A percentile compares a stretch with the other conserved stretches of the same genome.
phyloP scores from a whole-genome alignment of 139 green algal genomes.

The Marvania coccoides region DNA sequence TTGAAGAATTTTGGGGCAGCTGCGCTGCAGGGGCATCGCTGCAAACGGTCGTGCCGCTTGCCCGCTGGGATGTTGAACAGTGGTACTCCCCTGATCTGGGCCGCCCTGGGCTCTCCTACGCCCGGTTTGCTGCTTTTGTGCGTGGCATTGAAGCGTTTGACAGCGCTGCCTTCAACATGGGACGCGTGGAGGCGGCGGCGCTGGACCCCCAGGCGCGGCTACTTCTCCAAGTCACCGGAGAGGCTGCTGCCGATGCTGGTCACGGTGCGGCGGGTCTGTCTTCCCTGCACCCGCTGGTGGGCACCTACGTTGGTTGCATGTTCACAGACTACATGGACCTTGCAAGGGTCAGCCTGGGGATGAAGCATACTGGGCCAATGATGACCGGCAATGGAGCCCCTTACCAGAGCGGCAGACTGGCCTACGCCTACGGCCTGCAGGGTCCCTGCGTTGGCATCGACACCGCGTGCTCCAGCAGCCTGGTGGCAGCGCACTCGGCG shows the following conservation, averaged over 20 bases:
- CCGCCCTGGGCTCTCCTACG: not conserved
- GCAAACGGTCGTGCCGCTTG: conserved; percentile 38
- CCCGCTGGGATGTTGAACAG: conserved; percentile 56
- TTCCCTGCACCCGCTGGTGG: not conserved
- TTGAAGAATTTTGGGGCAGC: conserved; percentile 8
- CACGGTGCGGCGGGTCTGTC: not conserved
- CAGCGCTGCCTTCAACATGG: conserved; percentile 46
- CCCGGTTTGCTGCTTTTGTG: conserved; percentile 56
- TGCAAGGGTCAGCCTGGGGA: not conserved
- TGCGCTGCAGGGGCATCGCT: conserved; percentile 17
- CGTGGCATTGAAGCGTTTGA: conserved; percentile 53
- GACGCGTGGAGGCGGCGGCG: conserved; percentile 30
- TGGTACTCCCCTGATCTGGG: conserved; percentile 12
- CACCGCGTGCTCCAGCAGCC: conserved; percentile 48
- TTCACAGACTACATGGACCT: conserved; percentile 31
- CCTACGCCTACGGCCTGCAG: conserved; percentile 37
- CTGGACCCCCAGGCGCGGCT: conserved; percentile 72
- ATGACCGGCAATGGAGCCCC: conserved; percentile 36
- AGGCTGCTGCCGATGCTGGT: conserved; percentile 30
- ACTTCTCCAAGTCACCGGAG: conserved; percentile 44
- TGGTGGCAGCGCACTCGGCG: conserved; percentile 40
- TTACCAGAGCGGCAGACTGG: conserved; percentile 40
- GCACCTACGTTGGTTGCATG: conserved; percentile 44
- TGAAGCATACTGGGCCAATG: conserved; percentile 8
- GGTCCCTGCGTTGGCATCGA: conserved; percentile 44